Base-by-base conservation (phyloP, 169 alveolate species). In the Cyclospora cayetanensis region DNA sequence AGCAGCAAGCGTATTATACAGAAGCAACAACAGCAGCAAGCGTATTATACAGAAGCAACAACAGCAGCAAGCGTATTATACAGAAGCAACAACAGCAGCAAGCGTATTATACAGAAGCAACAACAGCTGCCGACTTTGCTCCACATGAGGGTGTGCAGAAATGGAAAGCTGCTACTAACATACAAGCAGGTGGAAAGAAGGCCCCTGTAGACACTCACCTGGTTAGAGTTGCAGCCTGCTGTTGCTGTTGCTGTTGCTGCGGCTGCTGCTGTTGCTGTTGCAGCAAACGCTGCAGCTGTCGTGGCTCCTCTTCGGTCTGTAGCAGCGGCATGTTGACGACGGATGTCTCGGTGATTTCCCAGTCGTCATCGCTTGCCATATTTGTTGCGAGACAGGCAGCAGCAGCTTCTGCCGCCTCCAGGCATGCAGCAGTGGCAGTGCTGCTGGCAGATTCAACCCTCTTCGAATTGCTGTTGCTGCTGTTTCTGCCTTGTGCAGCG, bases 231-330 rank as follows among this genome's bases (percentile, higher is more conserved):
- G 53, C 83, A 12, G 12, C 31, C 15, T 70, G 83, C 60, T 70
- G 83, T 25, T 66, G 77, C 43, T 66, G 77, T 31, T 66, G 77
- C 77, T 66, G 77, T 11, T 66, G 77, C 43, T 66, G 77, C 60
- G 35, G 83, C 42, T 70, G 83, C 5, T 70, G 83, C 52, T 70
- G 83, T 35, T 70, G 83, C 41, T 70, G 83, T 55, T 70, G 60
- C 83, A 70, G 55, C 52, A 70, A 35, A 31, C 83, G 53, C 83
- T 70, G 83, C 43, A 70, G 83, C 60, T 70, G 83, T 22, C 34
- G 55, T 11, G 83, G 83, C 27, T 15, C 83, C 83, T 70, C 60
- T 55, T 70, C 83, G 1, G 53, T 50, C 60, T 70, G 42, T 37
- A 15, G 18, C 53, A 37, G 60, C 22, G 39, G 22, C 39, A 43